These are phyloP conservation scores for Taiozyma sp. DNA, from an alignment of 1,139 yeast genomes.

Conservation along the genomic window DNA sequence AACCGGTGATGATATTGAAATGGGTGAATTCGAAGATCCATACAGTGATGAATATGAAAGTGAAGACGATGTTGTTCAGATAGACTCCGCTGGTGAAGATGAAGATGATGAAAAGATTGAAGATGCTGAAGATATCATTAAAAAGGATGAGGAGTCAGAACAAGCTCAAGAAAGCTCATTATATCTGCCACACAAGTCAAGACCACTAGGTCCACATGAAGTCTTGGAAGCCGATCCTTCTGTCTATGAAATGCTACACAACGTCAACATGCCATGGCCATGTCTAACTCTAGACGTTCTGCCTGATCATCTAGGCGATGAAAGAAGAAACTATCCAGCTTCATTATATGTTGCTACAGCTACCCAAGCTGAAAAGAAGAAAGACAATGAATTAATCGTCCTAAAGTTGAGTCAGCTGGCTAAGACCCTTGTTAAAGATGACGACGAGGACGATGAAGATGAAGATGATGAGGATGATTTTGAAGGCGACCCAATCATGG, in stretches of 20 bases:
- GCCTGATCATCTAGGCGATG: slow-evolving; percentile 82
- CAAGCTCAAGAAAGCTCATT: slow-evolving; percentile 32
- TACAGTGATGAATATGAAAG: slow-evolving; percentile 94
- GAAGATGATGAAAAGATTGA: slow-evolving; percentile 46
- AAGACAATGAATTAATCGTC: slow-evolving; percentile 82
- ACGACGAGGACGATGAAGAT: slow-evolving; percentile 61
- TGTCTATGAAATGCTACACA: slow-evolving; percentile 94
- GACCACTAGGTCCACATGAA: slow-evolving; percentile 93
- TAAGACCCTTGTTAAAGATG: slow-evolving; percentile 81
- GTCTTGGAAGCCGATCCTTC: slow-evolving; percentile 94
- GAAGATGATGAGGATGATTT: slow-evolving; percentile 69
- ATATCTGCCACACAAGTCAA: slow-evolving; percentile 82
- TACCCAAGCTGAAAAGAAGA: slow-evolving; percentile 84
- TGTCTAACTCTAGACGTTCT: slow-evolving; percentile 85
- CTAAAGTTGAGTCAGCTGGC: slow-evolving; percentile 78
- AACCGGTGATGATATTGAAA: slow-evolving; percentile 44
- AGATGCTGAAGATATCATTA: slow-evolving; percentile 30
- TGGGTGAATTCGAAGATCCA: slow-evolving; percentile 93
- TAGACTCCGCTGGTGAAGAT: slow-evolving; percentile 63
- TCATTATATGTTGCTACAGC: slow-evolving; percentile 84
- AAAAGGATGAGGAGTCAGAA: slow-evolving; percentile 30
- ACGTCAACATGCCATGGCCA: slow-evolving; percentile 95
- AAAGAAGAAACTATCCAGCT: slow-evolving; percentile 88
- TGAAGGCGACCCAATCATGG: slow-evolving; percentile 78
- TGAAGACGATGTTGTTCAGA: slow-evolving; percentile 82